These are phyloP conservation scores for Naegleria gruberi DNA, from an alignment of 208 protist genomes.

Conservation along the genomic window DNA sequence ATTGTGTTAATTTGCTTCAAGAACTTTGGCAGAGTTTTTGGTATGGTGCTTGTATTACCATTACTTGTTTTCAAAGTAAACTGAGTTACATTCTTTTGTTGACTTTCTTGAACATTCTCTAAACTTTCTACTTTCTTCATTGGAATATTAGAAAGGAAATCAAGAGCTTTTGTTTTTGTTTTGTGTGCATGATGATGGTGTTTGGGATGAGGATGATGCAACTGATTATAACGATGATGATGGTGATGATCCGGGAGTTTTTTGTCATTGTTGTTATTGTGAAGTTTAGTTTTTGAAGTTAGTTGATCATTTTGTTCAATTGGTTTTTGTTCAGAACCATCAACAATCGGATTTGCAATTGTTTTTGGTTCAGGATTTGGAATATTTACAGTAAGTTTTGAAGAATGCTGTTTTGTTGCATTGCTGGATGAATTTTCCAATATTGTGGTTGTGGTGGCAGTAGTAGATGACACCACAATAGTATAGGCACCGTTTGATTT, in stretches of 20 bases:
- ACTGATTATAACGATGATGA: background rate
- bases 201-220: background rate
- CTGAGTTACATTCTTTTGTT: background rate
- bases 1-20: background rate
- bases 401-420: background rate
- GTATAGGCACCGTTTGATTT: no score
- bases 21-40: background rate
- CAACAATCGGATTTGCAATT: background rate
- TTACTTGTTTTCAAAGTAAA: background rate
- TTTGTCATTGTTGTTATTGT: background rate
- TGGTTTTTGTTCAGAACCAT: background rate
- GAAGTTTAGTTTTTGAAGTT: background rate
- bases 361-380: background rate
- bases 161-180: background rate
- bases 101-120: no score
- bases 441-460: no score
- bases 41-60: background rate
- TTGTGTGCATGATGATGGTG: background rate
- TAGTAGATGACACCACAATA: no score
- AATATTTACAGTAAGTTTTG: background rate
- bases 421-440: no score
- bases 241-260: background rate
- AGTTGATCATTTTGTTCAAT: no score
- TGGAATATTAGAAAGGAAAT: background rate
- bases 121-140: background rate